Percentiles rank a stretch among this genome's conserved stretches.
Evolutionary conservation across 768 basidiomycete species (phyloP).

Genomic region (Lentinula sp.): DNA sequence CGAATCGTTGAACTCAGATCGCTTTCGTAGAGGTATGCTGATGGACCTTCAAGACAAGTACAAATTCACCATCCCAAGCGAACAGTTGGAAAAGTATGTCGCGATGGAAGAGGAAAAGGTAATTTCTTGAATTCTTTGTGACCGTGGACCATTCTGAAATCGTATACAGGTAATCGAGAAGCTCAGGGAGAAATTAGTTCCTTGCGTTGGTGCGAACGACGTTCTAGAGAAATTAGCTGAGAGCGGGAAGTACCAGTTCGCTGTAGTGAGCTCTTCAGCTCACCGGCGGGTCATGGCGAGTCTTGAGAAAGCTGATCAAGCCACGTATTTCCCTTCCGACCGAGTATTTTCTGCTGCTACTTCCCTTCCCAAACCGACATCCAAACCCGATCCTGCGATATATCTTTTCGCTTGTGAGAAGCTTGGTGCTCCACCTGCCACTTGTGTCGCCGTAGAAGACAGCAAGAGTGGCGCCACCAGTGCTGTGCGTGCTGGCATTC

Average conservation of each 20-base stretch:
- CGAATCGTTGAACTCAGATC: background rate
- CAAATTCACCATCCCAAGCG: conserved; percentile 9
- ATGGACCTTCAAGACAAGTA: conserved; percentile 14
- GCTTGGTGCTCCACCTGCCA: conserved; percentile 12
- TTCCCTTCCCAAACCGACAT: conserved; percentile 16
- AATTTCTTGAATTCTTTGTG: background rate
- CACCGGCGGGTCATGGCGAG: conserved; percentile 15
- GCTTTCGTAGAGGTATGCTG: conserved; percentile 9
- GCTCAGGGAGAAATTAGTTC: conserved; percentile 39
- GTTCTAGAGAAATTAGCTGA: conserved; percentile 9
- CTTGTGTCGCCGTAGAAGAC: conserved; percentile 18
- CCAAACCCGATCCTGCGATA: conserved; percentile 19
- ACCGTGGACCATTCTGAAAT: background rate
- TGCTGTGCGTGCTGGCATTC: conserved; percentile 17
- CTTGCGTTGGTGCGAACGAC: conserved; percentile 13
- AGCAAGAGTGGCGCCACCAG: conserved; percentile 16
- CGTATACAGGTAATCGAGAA: conserved; percentile 39
- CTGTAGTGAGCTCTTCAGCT: conserved; percentile 19
- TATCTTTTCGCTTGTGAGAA: conserved; percentile 18
- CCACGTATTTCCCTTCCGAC: conserved; percentile 12
- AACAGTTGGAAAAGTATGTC: conserved; percentile 14
- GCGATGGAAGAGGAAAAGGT: conserved; percentile 32
- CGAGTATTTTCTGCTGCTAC: conserved; percentile 19
- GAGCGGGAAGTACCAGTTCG: conserved; percentile 11
- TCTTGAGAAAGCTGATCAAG: conserved; percentile 16